Conservation (phyloP, 2,329 filamentous ascomycete genomes). For the Colletotrichum sp. region DNA sequence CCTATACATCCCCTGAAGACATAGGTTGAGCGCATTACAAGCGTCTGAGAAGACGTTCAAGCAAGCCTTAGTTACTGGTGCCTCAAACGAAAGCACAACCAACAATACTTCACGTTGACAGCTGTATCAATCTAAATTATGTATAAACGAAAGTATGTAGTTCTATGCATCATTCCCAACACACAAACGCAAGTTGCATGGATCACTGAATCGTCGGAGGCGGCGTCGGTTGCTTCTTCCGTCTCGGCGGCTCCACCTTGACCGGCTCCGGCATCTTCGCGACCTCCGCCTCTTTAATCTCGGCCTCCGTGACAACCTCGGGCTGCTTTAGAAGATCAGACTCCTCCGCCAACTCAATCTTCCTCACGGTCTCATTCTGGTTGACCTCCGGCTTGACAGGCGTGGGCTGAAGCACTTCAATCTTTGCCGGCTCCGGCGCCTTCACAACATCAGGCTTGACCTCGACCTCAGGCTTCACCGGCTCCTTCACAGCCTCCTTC, state of each 20-base stretch:
- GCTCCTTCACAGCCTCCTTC: neutral
- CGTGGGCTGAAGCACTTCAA: neutral
- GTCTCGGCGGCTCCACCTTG: neutral
- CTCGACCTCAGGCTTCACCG: neutral
- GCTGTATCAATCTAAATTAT: neutral
- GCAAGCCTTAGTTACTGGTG: no score
- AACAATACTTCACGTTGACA: neutral
- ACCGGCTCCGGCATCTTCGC: neutral
- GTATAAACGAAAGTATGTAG: neutral
- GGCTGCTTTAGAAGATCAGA: neutral
- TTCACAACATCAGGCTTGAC: neutral
- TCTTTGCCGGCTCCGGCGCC: neutral
- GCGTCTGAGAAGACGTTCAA: no score
- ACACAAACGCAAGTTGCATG: neutral
- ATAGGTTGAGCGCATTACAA: no score
- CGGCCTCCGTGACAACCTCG: neutral
- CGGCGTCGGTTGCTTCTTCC: constrained; percentile 4
- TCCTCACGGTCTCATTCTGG: neutral
- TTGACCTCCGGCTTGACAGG: neutral
- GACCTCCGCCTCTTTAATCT: neutral
- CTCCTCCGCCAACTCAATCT: neutral
- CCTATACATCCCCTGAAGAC: no score
- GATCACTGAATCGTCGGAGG: constrained; percentile 9
- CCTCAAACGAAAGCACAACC: accelerated
- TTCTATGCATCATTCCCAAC: neutral